phyloP scores from a whole-genome alignment of 768 basidiomycete species.

The Amanita subjunquillea region DNA sequence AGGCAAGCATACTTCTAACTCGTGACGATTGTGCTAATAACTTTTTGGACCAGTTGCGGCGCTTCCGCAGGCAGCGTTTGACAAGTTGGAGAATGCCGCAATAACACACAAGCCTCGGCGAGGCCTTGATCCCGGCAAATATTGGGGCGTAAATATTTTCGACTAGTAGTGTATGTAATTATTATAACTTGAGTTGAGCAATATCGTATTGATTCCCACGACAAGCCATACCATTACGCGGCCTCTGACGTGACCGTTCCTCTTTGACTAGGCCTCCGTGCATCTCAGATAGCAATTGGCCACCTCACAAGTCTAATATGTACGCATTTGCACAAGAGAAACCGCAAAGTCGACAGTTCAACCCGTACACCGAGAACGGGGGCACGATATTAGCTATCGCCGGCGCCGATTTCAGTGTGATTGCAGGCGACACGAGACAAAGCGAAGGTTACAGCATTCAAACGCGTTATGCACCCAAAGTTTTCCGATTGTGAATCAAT shows the following conservation, averaged over 20 bases:
- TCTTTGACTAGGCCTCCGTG: constrained; percentile 12
- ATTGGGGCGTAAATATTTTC: constrained; percentile 61
- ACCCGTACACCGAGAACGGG: constrained; percentile 89
- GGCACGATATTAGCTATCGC: constrained; percentile 96
- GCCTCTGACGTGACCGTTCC: constrained; percentile 19
- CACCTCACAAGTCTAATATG: constrained; percentile 27
- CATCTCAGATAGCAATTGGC: too few relatives aligned
- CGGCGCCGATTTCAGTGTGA: constrained; percentile 86
- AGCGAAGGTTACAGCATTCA: constrained; percentile 97
- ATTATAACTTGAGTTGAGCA: too few relatives aligned
- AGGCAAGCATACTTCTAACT: constrained; percentile 22
- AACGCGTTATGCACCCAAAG: constrained; percentile 93
- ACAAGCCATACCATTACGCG: constrained; percentile 36
- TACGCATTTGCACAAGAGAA: constrained; percentile 22
- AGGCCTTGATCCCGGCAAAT: constrained; percentile 46
- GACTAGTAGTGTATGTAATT: constrained; percentile 18
- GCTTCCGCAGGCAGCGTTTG: constrained; percentile 30
- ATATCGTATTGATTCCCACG: constrained; percentile 21
- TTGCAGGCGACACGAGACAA: constrained; percentile 95
- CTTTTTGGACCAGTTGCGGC: constrained; percentile 21
- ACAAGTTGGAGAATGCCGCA: constrained; percentile 40
- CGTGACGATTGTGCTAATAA: constrained; percentile 14
- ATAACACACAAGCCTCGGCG: constrained; percentile 44
- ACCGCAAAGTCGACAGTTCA: constrained; percentile 56
- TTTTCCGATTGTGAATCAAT: constrained; percentile 74